Base-by-base conservation (phyloP, 2,329 filamentous ascomycete species). In the Geosmithia putterillii region DNA sequence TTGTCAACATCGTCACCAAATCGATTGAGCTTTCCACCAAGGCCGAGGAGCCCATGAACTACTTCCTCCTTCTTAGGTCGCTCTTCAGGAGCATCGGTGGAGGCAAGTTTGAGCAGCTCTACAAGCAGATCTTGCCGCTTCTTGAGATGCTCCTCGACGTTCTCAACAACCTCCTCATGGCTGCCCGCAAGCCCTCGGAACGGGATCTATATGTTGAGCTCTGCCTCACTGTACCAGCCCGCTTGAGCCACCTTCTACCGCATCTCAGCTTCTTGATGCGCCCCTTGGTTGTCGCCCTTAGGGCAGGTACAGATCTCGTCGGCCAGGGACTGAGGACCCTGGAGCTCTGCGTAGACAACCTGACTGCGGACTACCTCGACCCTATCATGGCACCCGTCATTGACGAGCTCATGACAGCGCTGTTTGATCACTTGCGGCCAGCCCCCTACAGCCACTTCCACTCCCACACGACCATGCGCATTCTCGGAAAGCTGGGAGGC, bases 371-470 rank as follows among this genome's bases (percentile, higher is more conserved):
- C 55, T 99, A 98, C 56, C 69, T 99, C 14, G 92, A 99, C 53
- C 94, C 92, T 0, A 96, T 99, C 54, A 98, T 98, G 90, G 87
- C 90, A 2, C 94, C 92, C 0, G 94, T 96, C 21, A 96, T 99
- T 61, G 90, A 98, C 54, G 92, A 99, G 57, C 71, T 99, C 38
- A 98, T 98, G 92, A 92, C 88, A 40, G 90, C 90, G 1, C 71
- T 99, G 1, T 98, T 94, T 73, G 89, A 95, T 49, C 94, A 98
- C 59, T 73, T 99, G 37, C 85, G 84, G 53, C 94, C 92, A 7
- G 83, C 89, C 48, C 92, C 92, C 0, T 95, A 98, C 61, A 95
- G 85, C 54, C 94, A 98, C 60, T 95, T 95, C 61, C 90, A 96
- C 57, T 86, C 94, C 1, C 92, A 99, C 58, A 96, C 92, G 0